Evolutionary conservation across 2,329 filamentous ascomycete genomes (phyloP).

Genomic region (Fusarium veterinarium): DNA sequence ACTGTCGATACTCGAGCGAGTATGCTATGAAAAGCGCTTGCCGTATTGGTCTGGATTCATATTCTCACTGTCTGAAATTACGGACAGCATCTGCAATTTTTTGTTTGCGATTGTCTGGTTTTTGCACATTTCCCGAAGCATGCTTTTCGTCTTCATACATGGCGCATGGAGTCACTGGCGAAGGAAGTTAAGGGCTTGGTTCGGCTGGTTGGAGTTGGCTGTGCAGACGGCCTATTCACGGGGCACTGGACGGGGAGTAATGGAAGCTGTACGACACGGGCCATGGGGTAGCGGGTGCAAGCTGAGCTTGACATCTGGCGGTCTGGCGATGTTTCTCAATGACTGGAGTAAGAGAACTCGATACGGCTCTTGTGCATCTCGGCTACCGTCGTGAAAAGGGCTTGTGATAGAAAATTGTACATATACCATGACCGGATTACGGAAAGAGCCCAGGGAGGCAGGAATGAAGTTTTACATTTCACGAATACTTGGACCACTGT

Average conservation of each 20-base stretch:
- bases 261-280: constrained; percentile 37
- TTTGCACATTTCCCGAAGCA: constrained; percentile 51
- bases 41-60: constrained; percentile 42
- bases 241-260: constrained; percentile 42
- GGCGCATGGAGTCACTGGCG: constrained; percentile 57
- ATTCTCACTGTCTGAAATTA: constrained; percentile 46
- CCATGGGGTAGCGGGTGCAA: constrained; percentile 35
- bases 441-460: constrained; percentile 44
- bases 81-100: constrained; percentile 40
- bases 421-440: constrained; percentile 55
- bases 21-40: constrained; percentile 25
- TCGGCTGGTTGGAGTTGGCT: constrained; percentile 53
- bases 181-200: constrained; percentile 51
- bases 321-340: constrained; percentile 32
- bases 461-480: constrained; percentile 47
- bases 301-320: constrained; percentile 42
- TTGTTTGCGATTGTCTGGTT: constrained; percentile 47
- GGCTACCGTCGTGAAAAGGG: constrained; percentile 39
- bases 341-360: constrained; percentile 30
- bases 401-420: constrained; percentile 54
- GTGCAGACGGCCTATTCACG: constrained; percentile 42
- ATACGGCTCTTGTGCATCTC: constrained; percentile 33
- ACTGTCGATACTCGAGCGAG: constrained; percentile 26
- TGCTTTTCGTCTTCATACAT: constrained; percentile 52
- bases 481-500: constrained; percentile 7